These are phyloP conservation scores for Circinella umbellata DNA, from an alignment of 371 early-diverging fungal species.

Conservation along the genomic window DNA sequence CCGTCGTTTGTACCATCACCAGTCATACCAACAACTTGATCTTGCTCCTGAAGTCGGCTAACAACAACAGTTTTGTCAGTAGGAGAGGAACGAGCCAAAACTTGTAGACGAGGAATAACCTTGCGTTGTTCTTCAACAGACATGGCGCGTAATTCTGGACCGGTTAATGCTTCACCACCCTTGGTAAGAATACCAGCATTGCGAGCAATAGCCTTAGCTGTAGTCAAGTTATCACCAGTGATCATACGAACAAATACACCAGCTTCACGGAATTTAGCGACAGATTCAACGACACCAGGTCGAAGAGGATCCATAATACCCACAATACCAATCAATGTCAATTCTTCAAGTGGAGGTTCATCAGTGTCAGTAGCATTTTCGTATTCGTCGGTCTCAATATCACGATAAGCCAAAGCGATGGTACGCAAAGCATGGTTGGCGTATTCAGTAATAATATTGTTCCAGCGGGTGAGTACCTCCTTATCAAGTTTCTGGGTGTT, in stretches of 20 bases:
- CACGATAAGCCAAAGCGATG: conserved; percentile 83
- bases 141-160: conserved; percentile 84
- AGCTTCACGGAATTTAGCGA: conserved; percentile 80
- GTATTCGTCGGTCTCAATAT: conserved; percentile 44
- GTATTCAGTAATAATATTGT: conserved; percentile 69
- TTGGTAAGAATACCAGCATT: conserved; percentile 87
- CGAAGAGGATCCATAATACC: conserved; percentile 95
- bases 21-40: conserved; percentile 95
- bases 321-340: conserved; percentile 81
- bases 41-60: conserved; percentile 78
- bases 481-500: conserved; percentile 54
- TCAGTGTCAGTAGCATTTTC: conserved; percentile 42
- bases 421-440: conserved; percentile 90
- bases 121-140: conserved; percentile 78
- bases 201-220: conserved; percentile 89
- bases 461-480: conserved; percentile 48
- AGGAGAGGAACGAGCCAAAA: conserved; percentile 93
- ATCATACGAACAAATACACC: conserved; percentile 97
- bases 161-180: conserved; percentile 87
- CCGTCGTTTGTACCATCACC: conserved; percentile 99
- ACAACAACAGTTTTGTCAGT: conserved; percentile 95
- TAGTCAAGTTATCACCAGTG: conserved; percentile 94
- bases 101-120: conserved; percentile 85
- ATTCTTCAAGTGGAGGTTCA: conserved; percentile 62
- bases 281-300: conserved; percentile 86